Conservation (phyloP, 441 rosid genomes). For the Euphorbia celastroides region DNA sequence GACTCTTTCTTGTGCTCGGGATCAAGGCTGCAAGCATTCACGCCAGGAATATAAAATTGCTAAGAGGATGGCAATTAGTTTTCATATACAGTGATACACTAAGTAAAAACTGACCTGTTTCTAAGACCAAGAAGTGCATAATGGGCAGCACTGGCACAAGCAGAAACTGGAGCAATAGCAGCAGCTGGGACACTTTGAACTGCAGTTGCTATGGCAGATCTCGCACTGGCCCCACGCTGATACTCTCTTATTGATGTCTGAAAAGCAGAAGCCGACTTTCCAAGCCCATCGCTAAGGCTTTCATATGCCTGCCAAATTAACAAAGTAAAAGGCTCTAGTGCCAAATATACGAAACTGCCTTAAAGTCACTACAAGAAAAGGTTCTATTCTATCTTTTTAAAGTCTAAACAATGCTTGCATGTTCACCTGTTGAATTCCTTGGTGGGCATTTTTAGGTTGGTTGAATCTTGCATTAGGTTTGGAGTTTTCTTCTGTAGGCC, state of each 20-base stretch:
- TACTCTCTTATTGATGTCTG: constrained; percentile 69
- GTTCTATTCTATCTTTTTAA: background rate
- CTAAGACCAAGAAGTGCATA: constrained; percentile 83
- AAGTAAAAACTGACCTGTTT: constrained; percentile 54
- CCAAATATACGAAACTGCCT: background rate
- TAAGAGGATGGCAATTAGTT: background rate
- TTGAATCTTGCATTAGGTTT: constrained; percentile 64
- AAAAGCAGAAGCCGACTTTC: constrained; percentile 89
- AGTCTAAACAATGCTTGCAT: background rate
- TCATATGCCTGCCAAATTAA: constrained; percentile 62
- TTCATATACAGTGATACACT: background rate
- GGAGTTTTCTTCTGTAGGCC: constrained; percentile 36
- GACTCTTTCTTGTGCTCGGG: constrained; percentile 95
- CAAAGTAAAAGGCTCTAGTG: constrained; percentile 11
- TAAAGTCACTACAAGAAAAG: background rate
- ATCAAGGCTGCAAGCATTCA: constrained; percentile 70
- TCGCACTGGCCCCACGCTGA: constrained; percentile 90
- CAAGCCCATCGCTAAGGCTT: constrained; percentile 85
- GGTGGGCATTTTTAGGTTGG: constrained; percentile 87
- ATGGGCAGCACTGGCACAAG: constrained; percentile 80
- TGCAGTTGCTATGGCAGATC: constrained; percentile 80
- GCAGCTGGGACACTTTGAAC: constrained; percentile 89
- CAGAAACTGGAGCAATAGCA: constrained; percentile 89
- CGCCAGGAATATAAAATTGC: constrained; percentile 14
- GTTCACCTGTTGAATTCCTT: constrained; percentile 85